Evolutionary conservation across 331 rosid genomes (phyloP).

Genomic region (Telfairia occidentalis): DNA sequence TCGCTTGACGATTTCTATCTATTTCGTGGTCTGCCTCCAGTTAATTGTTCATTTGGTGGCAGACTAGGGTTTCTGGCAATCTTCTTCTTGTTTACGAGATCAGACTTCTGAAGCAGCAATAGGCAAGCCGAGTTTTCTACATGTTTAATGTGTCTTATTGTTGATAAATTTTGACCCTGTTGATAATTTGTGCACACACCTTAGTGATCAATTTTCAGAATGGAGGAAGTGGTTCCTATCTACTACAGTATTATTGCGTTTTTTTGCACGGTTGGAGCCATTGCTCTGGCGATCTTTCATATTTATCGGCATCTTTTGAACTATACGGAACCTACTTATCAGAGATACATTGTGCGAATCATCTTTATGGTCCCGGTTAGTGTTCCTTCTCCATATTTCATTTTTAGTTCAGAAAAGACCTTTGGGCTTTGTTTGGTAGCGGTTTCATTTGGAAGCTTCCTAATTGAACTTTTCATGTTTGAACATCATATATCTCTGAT

Average conservation of each 20-base stretch:
- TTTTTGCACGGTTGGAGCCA: slow-evolving; percentile 70
- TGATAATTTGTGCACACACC: neutral
- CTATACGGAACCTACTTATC: slow-evolving; percentile 92
- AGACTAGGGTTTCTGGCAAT: slow-evolving; percentile 11
- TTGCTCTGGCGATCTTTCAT: slow-evolving; percentile 58
- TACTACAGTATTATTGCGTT: slow-evolving; percentile 57
- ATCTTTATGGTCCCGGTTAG: slow-evolving; percentile 95
- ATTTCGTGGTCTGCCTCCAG: slow-evolving; percentile 3
- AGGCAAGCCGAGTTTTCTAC: neutral
- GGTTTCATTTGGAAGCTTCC: neutral
- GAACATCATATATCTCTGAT: neutral
- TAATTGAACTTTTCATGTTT: neutral
- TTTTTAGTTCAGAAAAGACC: neutral
- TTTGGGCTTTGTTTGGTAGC: neutral
- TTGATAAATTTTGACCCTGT: neutral
- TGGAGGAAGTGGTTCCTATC: slow-evolving; percentile 52
- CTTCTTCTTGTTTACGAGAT: neutral
- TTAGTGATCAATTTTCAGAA: slow-evolving; percentile 13
- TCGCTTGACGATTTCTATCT: neutral
- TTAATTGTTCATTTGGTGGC: slow-evolving; percentile 8
- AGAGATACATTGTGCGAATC: slow-evolving; percentile 83
- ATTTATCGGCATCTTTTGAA: slow-evolving; percentile 80
- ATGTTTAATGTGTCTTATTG: neutral
- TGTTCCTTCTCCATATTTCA: neutral
- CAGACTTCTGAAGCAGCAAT: slow-evolving; percentile 1